Percentiles rank a stretch among this genome's conserved stretches.
Conservation (phyloP, 352 stramenopile genomes). For the Phytophthora pisi region DNA sequence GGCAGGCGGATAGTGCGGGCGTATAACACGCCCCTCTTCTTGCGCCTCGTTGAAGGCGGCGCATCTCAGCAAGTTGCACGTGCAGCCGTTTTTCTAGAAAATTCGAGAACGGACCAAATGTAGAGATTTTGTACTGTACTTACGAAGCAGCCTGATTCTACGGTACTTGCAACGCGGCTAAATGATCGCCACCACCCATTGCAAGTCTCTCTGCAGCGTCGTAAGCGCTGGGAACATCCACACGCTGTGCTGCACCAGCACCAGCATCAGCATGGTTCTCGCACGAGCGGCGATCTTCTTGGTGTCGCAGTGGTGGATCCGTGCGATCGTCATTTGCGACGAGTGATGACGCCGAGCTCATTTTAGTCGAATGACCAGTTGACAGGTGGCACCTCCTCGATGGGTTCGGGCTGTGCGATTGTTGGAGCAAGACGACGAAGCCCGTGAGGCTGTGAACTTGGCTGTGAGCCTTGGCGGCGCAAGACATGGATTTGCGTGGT, state of each 20-base stretch:
- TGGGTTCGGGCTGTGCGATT: background rate
- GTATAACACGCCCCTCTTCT: constrained; percentile 5
- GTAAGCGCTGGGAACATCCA: background rate
- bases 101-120: constrained; percentile 6
- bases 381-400: background rate
- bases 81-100: constrained; percentile 17
- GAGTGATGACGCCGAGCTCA: background rate
- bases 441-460: too few relatives aligned
- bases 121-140: background rate
- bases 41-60: constrained; percentile 3
- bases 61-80: background rate
- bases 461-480: too few relatives aligned
- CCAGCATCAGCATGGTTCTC: background rate
- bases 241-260: background rate
- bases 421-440: background rate
- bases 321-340: background rate
- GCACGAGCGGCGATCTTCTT: background rate
- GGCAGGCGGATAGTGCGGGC: constrained; percentile 1
- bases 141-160: background rate
- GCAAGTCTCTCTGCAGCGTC: background rate
- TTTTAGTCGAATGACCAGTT: constrained; percentile 1
- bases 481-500: too few relatives aligned
- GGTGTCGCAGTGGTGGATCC: background rate
- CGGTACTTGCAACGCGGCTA: background rate
- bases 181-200: background rate